These are phyloP conservation scores for Saksenaea oblongispora DNA, from an alignment of 371 early-diverging fungal genomes.

Conservation along the genomic window DNA sequence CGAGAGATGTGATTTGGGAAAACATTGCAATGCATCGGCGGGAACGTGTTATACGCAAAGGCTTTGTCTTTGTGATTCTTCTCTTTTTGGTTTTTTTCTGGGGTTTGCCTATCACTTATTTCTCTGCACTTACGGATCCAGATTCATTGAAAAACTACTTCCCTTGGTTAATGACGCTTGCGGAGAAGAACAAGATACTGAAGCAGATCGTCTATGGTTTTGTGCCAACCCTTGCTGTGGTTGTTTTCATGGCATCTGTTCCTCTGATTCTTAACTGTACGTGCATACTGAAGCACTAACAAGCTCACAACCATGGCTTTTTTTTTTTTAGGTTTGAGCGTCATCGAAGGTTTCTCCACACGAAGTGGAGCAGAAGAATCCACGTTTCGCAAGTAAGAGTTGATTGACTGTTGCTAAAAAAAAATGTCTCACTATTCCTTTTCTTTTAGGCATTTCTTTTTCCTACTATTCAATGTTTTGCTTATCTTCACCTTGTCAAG, in stretches of 20 bases:
- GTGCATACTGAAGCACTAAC: background rate
- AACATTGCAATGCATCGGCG: constrained; percentile 66
- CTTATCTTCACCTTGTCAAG: constrained; percentile 82
- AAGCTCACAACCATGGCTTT: background rate
- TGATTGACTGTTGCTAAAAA: background rate
- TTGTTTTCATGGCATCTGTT: constrained; percentile 59
- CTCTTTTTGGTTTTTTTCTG: constrained; percentile 56
- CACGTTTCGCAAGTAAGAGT: constrained; percentile 62
- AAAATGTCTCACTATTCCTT: background rate
- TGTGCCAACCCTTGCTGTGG: constrained; percentile 60
- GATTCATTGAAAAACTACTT: constrained; percentile 49
- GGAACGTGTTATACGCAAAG: constrained; percentile 49
- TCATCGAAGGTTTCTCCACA: constrained; percentile 68
- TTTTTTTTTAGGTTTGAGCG: constrained; percentile 28
- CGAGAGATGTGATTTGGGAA: constrained; percentile 76
- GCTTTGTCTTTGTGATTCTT: constrained; percentile 42
- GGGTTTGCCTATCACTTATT: constrained; percentile 55
- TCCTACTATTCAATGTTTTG: constrained; percentile 86
- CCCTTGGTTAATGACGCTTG: constrained; percentile 48
- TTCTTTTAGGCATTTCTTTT: constrained; percentile 80
- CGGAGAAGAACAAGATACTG: constrained; percentile 48
- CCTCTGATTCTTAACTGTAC: constrained; percentile 67
- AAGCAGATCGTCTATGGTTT: constrained; percentile 60
- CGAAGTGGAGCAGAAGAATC: constrained; percentile 70
- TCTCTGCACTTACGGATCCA: constrained; percentile 56